Base-by-base conservation (phyloP, 805 yeast species). In the Tetrapisispora pingtungensis region DNA sequence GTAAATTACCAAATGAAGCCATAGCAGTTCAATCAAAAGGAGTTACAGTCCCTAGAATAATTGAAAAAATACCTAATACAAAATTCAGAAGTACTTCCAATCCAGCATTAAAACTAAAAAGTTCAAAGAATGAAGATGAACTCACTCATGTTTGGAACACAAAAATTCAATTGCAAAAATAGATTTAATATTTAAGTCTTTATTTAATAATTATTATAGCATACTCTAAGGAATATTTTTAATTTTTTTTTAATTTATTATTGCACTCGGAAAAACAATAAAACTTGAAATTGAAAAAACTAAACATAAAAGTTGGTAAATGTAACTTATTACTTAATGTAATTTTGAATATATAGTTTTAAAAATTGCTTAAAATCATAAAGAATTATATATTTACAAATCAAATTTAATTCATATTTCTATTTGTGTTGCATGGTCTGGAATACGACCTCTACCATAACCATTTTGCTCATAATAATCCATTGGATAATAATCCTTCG, bases 391-490 rank as follows among this genome's bases (percentile, higher is more conserved):
- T n/a, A n/a, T n/a, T n/a, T n/a, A n/a, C n/a, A n/a, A n/a, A n/a
- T n/a, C n/a, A n/a, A n/a, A 15, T 13, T 2, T 19, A 20, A 6
- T 18, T 45, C 39, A 38, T 42, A 37, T 35, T 17, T 40, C 31
- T n/a, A 12, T 26, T 26, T 32, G 2, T 2, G 38, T 31, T 13
- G 59, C 52, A 46, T 56, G 66, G 17, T 54, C 65, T 1, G 96
- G 96, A 10, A 72, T 58, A 52, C 77, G 70, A 6, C 96, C 97
- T 51, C 97, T 73, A 10, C 97, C 97, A 56, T 88, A 89, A 1
- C 98, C 97, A 42, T 87, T 84, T 53, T 75, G 75, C 7, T 82
- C 79, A 58, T 93, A 93, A 61, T 90, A 93, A 61, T 93, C 97
- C 98, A 93, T 93, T 10, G 97, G 97, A 59, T 93, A 93, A 46